These are phyloP conservation scores for Monoraphidium neglectum DNA, from an alignment of 139 green algal species.

Conservation along the genomic window DNA sequence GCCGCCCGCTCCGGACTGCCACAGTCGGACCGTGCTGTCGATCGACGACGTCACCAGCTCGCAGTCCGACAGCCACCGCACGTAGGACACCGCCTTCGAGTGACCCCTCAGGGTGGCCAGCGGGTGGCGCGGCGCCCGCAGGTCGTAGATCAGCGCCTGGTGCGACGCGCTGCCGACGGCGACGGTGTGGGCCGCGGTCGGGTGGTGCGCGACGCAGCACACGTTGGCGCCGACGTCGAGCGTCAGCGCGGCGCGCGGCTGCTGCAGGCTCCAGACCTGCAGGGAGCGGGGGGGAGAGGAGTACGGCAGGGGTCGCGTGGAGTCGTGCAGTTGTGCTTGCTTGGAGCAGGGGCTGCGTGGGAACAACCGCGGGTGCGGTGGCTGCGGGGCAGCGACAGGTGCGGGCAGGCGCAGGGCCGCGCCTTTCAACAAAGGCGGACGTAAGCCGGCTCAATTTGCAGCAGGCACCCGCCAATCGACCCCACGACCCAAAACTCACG, in stretches of 20 bases:
- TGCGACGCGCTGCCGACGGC: slow-evolving; percentile 75
- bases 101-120: slow-evolving; percentile 34
- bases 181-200: slow-evolving; percentile 63
- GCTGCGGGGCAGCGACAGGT: background rate
- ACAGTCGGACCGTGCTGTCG: slow-evolving; percentile 83
- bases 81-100: slow-evolving; percentile 86
- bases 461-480: background rate
- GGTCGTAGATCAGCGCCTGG: slow-evolving; percentile 26
- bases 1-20: slow-evolving; percentile 31
- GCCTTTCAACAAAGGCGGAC: no score
- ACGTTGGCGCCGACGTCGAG: slow-evolving; percentile 86
- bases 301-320: background rate
- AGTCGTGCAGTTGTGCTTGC: no score
- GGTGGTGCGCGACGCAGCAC: slow-evolving; percentile 86
- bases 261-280: slow-evolving; percentile 38
- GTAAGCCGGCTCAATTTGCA: background rate
- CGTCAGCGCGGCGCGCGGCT: slow-evolving; percentile 9
- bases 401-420: background rate
- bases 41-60: slow-evolving; percentile 88
- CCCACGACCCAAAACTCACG: background rate
- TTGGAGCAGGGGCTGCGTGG: no score
- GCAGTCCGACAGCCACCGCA: slow-evolving; percentile 70
- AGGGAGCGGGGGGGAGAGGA: background rate
- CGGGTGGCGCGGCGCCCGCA: background rate
- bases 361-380: no score